Conservation (phyloP, 495 filamentous ascomycete genomes). For the Amphirosellinia nigrospora region DNA sequence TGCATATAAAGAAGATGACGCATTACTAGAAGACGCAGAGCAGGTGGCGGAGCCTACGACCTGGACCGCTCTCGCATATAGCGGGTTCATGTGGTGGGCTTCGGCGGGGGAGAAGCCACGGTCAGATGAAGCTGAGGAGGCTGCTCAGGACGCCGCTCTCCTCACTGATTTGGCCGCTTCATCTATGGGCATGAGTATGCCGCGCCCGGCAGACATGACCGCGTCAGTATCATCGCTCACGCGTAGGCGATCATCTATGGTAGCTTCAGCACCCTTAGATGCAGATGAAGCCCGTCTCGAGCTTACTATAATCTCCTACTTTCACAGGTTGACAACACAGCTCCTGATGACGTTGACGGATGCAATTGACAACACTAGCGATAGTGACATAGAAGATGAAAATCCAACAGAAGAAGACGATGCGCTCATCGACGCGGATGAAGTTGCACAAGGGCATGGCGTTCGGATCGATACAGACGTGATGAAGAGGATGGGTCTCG, state of each 20-base stretch:
- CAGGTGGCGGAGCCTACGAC: constrained; percentile 74
- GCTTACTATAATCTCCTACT: constrained; percentile 86
- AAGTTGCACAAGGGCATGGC: constrained; percentile 45
- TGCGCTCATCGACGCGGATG: constrained; percentile 34
- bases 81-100: constrained; percentile 97
- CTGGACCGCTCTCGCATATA: constrained; percentile 91
- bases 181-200: constrained; percentile 34
- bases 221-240: constrained; percentile 49
- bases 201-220: constrained; percentile 41
- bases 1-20: constrained; percentile 35
- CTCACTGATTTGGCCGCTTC: constrained; percentile 51
- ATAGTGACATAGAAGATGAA: constrained; percentile 48
- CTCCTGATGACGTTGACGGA: constrained; percentile 73
- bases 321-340: constrained; percentile 81
- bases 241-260: constrained; percentile 31
- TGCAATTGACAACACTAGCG: constrained; percentile 64
- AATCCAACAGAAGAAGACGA: constrained; percentile 33
- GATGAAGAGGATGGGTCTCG: constrained; percentile 80
- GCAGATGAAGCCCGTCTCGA: constrained; percentile 55
- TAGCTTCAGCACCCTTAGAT: constrained; percentile 25
- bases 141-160: constrained; percentile 53
- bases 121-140: constrained; percentile 54
- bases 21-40: constrained; percentile 52
- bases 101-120: constrained; percentile 86
- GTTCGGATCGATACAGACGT: constrained; percentile 71